Evolutionary conservation across 495 filamentous ascomycete species (phyloP), one percentile per base, ranked within the genome.

Genomic region (Aspergillus bridgeri): DNA sequence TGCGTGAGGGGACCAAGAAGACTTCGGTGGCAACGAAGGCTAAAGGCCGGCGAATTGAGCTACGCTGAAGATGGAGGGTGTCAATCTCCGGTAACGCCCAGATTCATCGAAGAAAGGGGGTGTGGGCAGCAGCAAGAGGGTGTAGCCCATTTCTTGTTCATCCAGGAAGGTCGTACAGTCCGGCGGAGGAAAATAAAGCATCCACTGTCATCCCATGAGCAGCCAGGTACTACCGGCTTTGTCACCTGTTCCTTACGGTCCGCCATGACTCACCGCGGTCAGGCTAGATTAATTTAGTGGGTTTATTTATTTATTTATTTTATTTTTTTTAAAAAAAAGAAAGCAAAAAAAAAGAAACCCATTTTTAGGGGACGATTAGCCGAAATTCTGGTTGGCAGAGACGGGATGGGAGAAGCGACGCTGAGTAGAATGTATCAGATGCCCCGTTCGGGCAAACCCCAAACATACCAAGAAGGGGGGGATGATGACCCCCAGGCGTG

Each of bases 341-440:
- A 29, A 50, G 15, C 11, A 22, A 42, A 50, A 22, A 22, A 25
- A 42, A 43, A 19, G 17, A 7, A 23, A 50, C 23, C 6, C 1
- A 23, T 23, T 50, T 25, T 50, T 23, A 50, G 17, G 18, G 23
- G 33, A 22, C 7, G 47, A 15, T 33, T 51, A 33, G 17, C 27
- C 38, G 38, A 13, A 38, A 51, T 51, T 29, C 15, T 42, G 6
- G 43, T 19, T 25, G 23, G 24, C 46, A 48, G 47, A 50, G 49
- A n/a, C 44, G 43, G 24, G 57, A 15, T 13, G 11, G 33, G 46
- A 42, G 17, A 51, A 47, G 48, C 42, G 48, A 53, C 27, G 22
- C 23, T 53, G 38, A n/a, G 47, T 56, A 25, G 23, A 71, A 75
- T 74, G 72, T 74, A 78, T 76, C 72, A 78, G 71, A 75, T 76